phyloP scores from a whole-genome alignment of 2,329 filamentous ascomycete genomes.

The Fusarium armeniacum region DNA sequence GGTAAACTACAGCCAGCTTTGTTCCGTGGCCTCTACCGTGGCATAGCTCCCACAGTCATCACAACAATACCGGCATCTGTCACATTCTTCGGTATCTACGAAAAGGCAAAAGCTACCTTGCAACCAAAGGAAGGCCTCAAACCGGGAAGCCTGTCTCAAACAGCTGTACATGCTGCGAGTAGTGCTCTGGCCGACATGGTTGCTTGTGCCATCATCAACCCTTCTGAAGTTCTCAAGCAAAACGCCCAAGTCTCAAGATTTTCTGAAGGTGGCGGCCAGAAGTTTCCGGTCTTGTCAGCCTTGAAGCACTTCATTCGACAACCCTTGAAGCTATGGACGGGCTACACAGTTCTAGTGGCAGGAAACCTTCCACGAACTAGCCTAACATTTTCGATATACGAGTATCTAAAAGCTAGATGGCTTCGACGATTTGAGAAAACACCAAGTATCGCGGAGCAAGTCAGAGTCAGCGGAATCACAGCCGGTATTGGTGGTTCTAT shows the following conservation, averaged over 20 bases:
- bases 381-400: conserved; percentile 33
- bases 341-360: conserved; percentile 31
- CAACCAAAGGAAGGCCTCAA: conserved; percentile 7
- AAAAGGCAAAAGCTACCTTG: conserved; percentile 17
- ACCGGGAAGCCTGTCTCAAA: conserved; percentile 7
- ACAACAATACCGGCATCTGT: conserved; percentile 33
- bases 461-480: conserved; percentile 28
- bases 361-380: conserved; percentile 37
- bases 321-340: conserved; percentile 32
- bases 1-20: conserved; percentile 21
- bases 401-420: conserved; percentile 28
- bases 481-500: conserved; percentile 33
- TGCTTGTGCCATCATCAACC: conserved; percentile 37
- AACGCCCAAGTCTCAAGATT: conserved; percentile 33
- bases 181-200: conserved; percentile 36
- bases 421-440: not conserved
- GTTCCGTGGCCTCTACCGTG: conserved; percentile 29
- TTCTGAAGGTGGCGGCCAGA: conserved; percentile 2
- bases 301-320: conserved; percentile 29
- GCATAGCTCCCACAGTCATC: conserved; percentile 24
- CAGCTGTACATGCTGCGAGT: conserved; percentile 25
- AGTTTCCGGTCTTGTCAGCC: conserved; percentile 12
- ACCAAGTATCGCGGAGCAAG: conserved; percentile 10
- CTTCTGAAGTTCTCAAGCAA: conserved; percentile 35
- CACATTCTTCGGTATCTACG: conserved; percentile 36